Base-by-base conservation (phyloP, 768 basidiomycete species). In the Panus rudis region DNA sequence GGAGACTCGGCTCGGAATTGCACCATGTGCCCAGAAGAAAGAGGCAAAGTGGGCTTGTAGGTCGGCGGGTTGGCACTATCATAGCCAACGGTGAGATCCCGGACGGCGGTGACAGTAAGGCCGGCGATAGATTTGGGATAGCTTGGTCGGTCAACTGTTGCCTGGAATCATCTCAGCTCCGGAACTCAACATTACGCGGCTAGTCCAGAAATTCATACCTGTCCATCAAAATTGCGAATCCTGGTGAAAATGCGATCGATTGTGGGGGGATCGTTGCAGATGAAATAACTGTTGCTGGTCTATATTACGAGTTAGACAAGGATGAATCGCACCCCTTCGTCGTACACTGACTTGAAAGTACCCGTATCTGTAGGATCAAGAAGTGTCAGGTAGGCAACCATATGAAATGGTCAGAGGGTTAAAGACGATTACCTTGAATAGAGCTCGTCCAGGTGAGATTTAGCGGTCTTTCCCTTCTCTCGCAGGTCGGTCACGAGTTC, bases 1-100 rank as follows among this genome's bases (percentile, higher is more conserved):
- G 57, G 48, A 43, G 64, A 65, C 35, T 68, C 64, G 3, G 78
- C 84, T 41, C 78, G 66, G 58, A 93, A 84, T 50, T 85, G 82
- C 31, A 92, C 78, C 91, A 92, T 92, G 51, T 92, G 81, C 5
- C 88, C 81, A 0, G 79, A 81, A 16, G 88, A 87, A 25, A 87
- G 60, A 16, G 83, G 84, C 16, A 88, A 64, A 21, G 63, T 61
- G 11, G 87, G 81, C 50, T 71, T 63, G 55, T 70, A 79, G 3
- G 68, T 68, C 1, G 84, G 81, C n/a, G 81, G 70, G 52, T 88
- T 84, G 5, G 69, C 68, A 51, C 80, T 87, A 51, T 90, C 88
- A 57, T 83, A 89, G 16, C 84, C 86, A 17, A 65, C 64, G 2
- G 90, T 92, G 31, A 92, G 60, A 57, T 93, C 92, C 7, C 86